Conservation (phyloP, 2,329 filamentous ascomycete genomes). For the Sporothrix variecibatus region DNA sequence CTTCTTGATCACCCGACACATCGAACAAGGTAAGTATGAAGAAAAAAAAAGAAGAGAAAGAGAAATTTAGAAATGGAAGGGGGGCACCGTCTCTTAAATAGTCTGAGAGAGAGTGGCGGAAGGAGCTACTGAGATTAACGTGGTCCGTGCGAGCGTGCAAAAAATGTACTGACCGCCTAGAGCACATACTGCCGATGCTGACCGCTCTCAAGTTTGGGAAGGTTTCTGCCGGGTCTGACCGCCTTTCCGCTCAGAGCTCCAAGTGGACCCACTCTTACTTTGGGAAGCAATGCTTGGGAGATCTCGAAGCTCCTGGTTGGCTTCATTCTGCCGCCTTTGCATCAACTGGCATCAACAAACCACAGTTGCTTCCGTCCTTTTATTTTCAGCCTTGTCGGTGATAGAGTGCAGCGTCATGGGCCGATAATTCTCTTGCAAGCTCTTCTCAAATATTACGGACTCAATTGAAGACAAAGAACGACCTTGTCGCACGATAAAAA, state of each 20-base stretch:
- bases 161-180: background rate
- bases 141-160: constrained; percentile 30
- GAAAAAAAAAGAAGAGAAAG: constrained; percentile 30
- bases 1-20: constrained; percentile 35
- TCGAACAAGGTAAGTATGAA: constrained; percentile 36
- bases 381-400: background rate
- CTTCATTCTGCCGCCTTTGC: background rate
- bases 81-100: constrained; percentile 14
- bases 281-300: background rate
- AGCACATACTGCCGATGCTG: background rate
- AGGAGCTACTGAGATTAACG: background rate
- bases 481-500: too few species aligned
- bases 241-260: background rate
- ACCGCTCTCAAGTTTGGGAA: constrained; percentile 18
- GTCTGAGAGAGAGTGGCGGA: background rate
- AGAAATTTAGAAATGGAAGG: constrained; percentile 25
- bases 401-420: background rate
- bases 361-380: background rate
- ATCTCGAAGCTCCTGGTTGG: background rate
- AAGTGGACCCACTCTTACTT: background rate
- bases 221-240: background rate
- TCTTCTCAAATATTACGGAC: too few species aligned
- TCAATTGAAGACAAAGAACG: too few species aligned
- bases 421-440: too few species aligned
- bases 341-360: constrained; percentile 1